Percentiles rank a stretch among this genome's conserved stretches.
phyloP scores from a whole-genome alignment of 352 stramenopile species.

The Phytophthora fragariae region DNA sequence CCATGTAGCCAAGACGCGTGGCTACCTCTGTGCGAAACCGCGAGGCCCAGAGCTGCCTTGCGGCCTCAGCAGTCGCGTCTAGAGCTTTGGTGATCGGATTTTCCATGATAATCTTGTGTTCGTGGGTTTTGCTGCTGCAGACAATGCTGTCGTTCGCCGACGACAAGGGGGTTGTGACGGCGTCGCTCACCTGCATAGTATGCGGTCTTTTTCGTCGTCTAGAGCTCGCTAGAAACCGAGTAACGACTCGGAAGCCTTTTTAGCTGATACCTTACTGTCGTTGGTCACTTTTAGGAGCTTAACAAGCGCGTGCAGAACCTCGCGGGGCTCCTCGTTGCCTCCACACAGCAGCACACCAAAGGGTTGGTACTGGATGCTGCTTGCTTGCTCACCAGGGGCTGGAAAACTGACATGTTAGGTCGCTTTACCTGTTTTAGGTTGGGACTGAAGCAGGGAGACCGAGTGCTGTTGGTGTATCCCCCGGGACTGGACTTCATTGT shows the following conservation, averaged over 20 bases:
- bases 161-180: constrained; percentile 61
- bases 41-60: background rate
- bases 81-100: background rate
- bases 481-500: constrained; percentile 98
- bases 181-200: constrained; percentile 69
- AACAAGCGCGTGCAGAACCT: constrained; percentile 74
- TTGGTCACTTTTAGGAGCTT: constrained; percentile 55
- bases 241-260: constrained; percentile 14
- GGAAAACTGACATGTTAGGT: background rate
- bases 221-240: constrained; percentile 1
- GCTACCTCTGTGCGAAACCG: constrained; percentile 2
- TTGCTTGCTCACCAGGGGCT: background rate
- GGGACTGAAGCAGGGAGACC: constrained; percentile 70
- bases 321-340: constrained; percentile 64
- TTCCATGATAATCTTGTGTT: constrained; percentile 1
- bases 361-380: constrained; percentile 46
- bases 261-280: constrained; percentile 15
- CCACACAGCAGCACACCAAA: constrained; percentile 63
- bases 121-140: constrained; percentile 37
- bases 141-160: constrained; percentile 83
- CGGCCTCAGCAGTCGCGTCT: constrained; percentile 10
- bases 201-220: constrained; percentile 1
- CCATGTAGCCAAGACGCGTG: constrained; percentile 8
- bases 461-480: constrained; percentile 97
- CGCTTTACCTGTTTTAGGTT: constrained; percentile 44